Conservation (phyloP, 495 filamentous ascomycete species). For the Ramalina intermedia region DNA sequence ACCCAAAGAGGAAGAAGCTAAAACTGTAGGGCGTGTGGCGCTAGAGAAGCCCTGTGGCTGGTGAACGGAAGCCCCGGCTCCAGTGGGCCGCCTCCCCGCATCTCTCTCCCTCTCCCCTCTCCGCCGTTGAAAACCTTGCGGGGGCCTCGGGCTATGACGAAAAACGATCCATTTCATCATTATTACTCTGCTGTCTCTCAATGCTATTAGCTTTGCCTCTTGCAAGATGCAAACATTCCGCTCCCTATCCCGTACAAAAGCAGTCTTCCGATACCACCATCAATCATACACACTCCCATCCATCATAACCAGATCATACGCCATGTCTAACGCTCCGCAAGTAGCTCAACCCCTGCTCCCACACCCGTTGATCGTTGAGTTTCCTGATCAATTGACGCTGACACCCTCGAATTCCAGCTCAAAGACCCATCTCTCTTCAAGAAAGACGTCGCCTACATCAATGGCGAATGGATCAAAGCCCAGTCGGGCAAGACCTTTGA, state of each 20-base stretch:
- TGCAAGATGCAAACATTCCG: conserved; percentile 8
- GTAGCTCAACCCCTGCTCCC: background rate
- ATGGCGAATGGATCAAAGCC: conserved; percentile 70
- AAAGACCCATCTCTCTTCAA: conserved; percentile 75
- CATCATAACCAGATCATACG: conserved; percentile 14
- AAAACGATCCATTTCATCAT: too few relatives aligned
- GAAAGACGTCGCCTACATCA: conserved; percentile 63
- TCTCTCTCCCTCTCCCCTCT: too few relatives aligned
- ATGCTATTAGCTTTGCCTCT: background rate
- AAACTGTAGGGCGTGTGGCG: too few relatives aligned
- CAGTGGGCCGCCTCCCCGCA: too few relatives aligned
- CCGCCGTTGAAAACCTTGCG: too few relatives aligned
- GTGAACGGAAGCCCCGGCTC: too few relatives aligned
- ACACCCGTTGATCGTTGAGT: background rate
- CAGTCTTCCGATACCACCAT: conserved; percentile 3
- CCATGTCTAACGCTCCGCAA: conserved; percentile 14
- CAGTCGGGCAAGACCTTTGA: conserved; percentile 69
- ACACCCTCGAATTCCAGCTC: conserved; percentile 32
- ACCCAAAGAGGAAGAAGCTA: too few relatives aligned
- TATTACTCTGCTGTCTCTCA: too few relatives aligned
- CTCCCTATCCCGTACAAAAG: background rate
- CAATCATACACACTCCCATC: conserved; percentile 7
- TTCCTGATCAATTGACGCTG: background rate
- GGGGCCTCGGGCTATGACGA: too few relatives aligned
- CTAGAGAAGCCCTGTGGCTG: too few relatives aligned